Percentiles rank a stretch among this genome's conserved stretches.
phyloP scores from a whole-genome alignment of 1,284 basidiomycete genomes.

The Neolentinus lepideus region DNA sequence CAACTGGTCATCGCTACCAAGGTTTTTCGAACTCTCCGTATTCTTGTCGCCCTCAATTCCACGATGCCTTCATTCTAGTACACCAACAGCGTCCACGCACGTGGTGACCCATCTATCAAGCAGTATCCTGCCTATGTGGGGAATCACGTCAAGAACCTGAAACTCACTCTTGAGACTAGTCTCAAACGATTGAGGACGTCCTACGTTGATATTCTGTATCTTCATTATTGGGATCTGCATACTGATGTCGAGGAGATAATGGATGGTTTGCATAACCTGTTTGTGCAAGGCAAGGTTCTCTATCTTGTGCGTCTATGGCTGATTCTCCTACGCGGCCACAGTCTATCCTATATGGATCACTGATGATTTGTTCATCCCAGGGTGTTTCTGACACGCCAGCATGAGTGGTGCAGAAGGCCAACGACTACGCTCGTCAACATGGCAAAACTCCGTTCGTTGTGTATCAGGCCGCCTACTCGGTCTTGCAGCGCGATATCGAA shows the following conservation, averaged over 20 bases:
- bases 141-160: conserved; percentile 28
- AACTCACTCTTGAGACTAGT: conserved; percentile 24
- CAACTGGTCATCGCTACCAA: conserved; percentile 51
- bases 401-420: conserved; percentile 46
- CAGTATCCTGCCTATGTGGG: conserved; percentile 26
- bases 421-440: conserved; percentile 41
- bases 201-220: conserved; percentile 36
- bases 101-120: conserved; percentile 10
- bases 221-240: conserved; percentile 38
- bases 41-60: not conserved
- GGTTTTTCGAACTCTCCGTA: conserved; percentile 7
- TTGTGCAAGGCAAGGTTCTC: conserved; percentile 34
- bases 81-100: conserved; percentile 17
- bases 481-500: conserved; percentile 44
- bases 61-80: conserved; percentile 8
- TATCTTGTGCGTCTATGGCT: conserved; percentile 26
- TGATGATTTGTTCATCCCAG: not conserved
- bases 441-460: conserved; percentile 46
- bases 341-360: not conserved
- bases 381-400: conserved; percentile 37
- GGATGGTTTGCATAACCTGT: conserved; percentile 39
- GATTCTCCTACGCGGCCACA: not conserved
- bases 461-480: conserved; percentile 50
- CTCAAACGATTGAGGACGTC: conserved; percentile 37
- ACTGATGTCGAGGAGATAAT: conserved; percentile 42